Evolutionary conservation across 2,329 filamentous ascomycete genomes (phyloP), one percentile per base, ranked within the genome.

Genomic region (Neospermospora avenae): DNA sequence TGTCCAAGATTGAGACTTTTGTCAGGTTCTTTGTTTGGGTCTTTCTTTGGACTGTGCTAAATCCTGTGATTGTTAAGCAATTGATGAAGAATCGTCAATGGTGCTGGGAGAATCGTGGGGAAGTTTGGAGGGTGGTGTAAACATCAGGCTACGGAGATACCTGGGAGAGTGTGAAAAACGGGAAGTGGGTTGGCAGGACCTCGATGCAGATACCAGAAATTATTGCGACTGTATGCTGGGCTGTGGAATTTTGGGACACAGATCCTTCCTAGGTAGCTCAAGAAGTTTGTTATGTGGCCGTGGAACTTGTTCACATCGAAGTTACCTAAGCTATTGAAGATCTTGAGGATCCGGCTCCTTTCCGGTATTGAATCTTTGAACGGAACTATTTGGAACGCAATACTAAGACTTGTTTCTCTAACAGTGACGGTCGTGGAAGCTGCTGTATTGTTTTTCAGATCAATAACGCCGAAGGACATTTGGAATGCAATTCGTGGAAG

Each of bases 381-480:
- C 0, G 48, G 55, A 7, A 70, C 72, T 0, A 56, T 74, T 1
- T 59, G 60, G 25, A 44, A 71, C 16, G 66, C 71, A 4, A 52
- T 72, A 4, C 45, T 63, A n/a, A 68, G 68, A 35, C 16, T 73
- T 1, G 57, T 73, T 2, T 75, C 75, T 1, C 62, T 74, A 0
- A 1, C 77, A 1, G 75, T 78, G 51, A 79, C 77, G 1, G 62
- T 68, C 1, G 3, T 74, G 0, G 65, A 65, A 42, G 75, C 76
- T 0, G 63, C 75, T 0, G 14, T 75, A 3, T 67, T 66, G 3
- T 76, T 74, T 59, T 74, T 78, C 61, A 61, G 65, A 13, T 39
- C 48, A 0, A 71, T 77, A 57, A 78, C 75, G 4, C 61, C 76
- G n/a, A 63, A 62, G n/a, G 76, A 80, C 57, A 68, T 80, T 3